These are phyloP conservation scores for Grifola frondosa DNA, from an alignment of 1,284 basidiomycete genomes.

Conservation along the genomic window DNA sequence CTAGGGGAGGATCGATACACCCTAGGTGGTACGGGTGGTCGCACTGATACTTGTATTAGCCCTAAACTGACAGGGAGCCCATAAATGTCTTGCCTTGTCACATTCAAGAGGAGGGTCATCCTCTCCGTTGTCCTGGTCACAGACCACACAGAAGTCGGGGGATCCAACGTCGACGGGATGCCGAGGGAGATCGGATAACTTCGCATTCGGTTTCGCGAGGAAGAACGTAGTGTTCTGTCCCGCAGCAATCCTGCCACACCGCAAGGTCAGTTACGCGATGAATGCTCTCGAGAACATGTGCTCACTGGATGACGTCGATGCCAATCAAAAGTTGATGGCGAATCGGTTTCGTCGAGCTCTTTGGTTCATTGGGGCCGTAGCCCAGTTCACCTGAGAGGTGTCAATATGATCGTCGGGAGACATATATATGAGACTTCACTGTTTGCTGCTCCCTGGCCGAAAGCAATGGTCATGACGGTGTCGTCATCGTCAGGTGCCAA, in stretches of 20 bases:
- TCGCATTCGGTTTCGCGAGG: conserved; percentile 69
- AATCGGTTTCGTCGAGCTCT: conserved; percentile 85
- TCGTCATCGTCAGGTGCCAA: conserved; percentile 73
- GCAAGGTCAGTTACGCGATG: not conserved
- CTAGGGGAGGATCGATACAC: conserved; percentile 80
- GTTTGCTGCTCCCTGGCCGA: conserved; percentile 82
- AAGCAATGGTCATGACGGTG: conserved; percentile 77
- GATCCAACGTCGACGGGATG: conserved; percentile 73
- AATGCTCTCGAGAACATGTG: conserved; percentile 6
- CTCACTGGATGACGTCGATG: conserved; percentile 78
- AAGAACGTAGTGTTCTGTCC: conserved; percentile 87
- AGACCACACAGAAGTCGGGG: conserved; percentile 72
- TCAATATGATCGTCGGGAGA: not conserved
- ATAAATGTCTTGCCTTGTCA: conserved; percentile 65
- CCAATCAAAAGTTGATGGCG: conserved; percentile 70
- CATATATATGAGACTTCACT: conserved; percentile 37
- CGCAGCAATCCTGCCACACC: conserved; percentile 76
- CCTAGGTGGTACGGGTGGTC: conserved; percentile 85
- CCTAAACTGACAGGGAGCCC: conserved; percentile 2
- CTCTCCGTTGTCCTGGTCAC: conserved; percentile 65
- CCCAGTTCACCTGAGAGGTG: conserved; percentile 68
- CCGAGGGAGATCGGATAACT: conserved; percentile 70
- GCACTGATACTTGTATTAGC: too few relatives aligned
- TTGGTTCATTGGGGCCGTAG: conserved; percentile 75
- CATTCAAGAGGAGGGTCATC: conserved; percentile 76